Conservation (phyloP, 306 rosid species). For the Quercus glauca region DNA sequence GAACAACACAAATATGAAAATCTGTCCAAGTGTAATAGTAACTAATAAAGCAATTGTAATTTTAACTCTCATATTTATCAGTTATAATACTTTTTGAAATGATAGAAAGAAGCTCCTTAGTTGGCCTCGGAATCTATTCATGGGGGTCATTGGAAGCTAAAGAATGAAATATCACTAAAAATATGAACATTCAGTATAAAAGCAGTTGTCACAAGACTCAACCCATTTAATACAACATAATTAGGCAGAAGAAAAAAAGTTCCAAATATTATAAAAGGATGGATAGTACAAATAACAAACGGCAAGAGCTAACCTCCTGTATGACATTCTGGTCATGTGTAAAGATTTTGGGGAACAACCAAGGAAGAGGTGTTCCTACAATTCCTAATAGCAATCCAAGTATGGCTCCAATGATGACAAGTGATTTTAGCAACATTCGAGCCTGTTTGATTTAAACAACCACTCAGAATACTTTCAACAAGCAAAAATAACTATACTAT, state of each 20-base stretch:
- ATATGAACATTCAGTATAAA: background rate
- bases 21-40: background rate
- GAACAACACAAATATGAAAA: background rate
- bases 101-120: background rate
- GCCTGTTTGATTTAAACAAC: slow-evolving; percentile 51
- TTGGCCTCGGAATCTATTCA: background rate
- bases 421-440: slow-evolving; percentile 71
- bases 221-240: background rate
- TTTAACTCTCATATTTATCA: background rate
- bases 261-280: background rate
- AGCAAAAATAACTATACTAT: background rate
- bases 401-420: slow-evolving; percentile 58
- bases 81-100: background rate
- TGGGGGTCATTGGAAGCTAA: background rate
- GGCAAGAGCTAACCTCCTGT: slow-evolving; percentile 58
- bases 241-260: background rate
- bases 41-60: background rate
- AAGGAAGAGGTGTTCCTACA: slow-evolving; percentile 74
- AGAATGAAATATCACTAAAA: background rate
- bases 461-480: slow-evolving; percentile 22
- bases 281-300: background rate
- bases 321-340: slow-evolving; percentile 73
- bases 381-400: slow-evolving; percentile 64
- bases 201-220: background rate
- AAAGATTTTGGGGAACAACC: slow-evolving; percentile 75